A percentile compares a stretch with the other conserved stretches of the same genome.
These are phyloP conservation scores for Microdochium nivale DNA, from an alignment of 2,329 filamentous ascomycete species.

Conservation along the genomic window DNA sequence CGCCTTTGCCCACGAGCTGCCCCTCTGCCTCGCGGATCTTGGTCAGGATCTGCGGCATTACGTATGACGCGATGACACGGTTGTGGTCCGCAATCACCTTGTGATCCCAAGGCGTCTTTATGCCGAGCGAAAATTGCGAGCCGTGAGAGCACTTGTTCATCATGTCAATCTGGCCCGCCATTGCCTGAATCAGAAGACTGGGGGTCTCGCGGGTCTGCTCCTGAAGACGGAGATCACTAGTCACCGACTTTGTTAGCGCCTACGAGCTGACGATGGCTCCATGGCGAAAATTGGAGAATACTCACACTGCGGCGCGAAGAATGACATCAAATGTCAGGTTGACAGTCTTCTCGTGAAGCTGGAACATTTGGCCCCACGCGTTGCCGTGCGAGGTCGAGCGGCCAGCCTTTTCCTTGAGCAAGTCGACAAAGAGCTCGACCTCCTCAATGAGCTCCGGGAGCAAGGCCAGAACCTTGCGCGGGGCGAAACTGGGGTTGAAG, in stretches of 20 bases:
- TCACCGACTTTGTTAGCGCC: not conserved
- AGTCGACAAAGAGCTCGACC: constrained; percentile 14
- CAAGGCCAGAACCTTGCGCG: constrained; percentile 23
- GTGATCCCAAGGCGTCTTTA: not conserved
- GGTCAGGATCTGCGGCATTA: not conserved
- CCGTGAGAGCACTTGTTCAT: constrained; percentile 1
- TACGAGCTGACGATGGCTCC: too few relatives aligned
- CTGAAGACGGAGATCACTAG: not conserved
- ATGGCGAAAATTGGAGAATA: too few relatives aligned
- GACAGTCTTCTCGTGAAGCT: constrained; percentile 18
- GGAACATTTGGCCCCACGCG: constrained; percentile 12
- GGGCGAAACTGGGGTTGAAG: constrained; percentile 29
- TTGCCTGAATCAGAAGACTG: not conserved
- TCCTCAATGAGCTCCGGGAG: constrained; percentile 23
- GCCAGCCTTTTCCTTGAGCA: constrained; percentile 11
- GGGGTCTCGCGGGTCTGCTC: not conserved
- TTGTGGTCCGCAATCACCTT: not conserved
- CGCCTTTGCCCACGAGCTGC: not conserved
- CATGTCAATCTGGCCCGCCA: constrained; percentile 7
- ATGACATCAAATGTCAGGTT: constrained; percentile 19
- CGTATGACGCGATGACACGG: constrained; percentile 8
- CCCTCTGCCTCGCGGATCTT: constrained; percentile 8
- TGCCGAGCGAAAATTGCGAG: not conserved
- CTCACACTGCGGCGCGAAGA: constrained; percentile 18
- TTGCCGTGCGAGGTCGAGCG: not conserved